phyloP scores from a whole-genome alignment of 2,329 filamentous ascomycete species.

The Clonostachys rhizophaga region DNA sequence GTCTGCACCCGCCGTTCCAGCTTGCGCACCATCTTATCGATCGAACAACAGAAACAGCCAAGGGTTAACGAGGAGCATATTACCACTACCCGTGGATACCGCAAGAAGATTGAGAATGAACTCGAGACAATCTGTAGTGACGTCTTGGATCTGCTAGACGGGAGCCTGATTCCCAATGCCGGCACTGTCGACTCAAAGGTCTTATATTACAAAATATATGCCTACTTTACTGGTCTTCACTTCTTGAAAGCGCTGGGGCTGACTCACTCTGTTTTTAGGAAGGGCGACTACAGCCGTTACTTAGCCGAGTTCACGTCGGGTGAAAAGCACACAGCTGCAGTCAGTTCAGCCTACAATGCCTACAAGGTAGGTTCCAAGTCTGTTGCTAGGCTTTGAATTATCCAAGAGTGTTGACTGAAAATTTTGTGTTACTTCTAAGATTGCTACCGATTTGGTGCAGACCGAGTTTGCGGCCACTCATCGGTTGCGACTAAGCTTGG shows the following conservation, averaged over 20 bases:
- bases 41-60: constrained; percentile 99
- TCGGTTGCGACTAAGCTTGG: constrained; percentile 95
- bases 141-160: constrained; percentile 89
- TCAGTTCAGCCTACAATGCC: constrained; percentile 84
- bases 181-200: constrained; percentile 98
- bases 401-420: not conserved
- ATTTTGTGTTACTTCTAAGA: constrained; percentile 42
- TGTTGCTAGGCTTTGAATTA: too few relatives aligned
- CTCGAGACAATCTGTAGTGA: constrained; percentile 98
- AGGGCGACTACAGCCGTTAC: constrained; percentile 96
- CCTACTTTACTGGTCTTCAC: constrained; percentile 1
- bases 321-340: constrained; percentile 86
- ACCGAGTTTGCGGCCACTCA: constrained; percentile 96
- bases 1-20: constrained; percentile 96
- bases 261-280: constrained; percentile 48
- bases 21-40: constrained; percentile 99
- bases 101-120: constrained; percentile 96
- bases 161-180: constrained; percentile 91
- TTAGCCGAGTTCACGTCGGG: constrained; percentile 89
- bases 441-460: constrained; percentile 95
- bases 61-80: constrained; percentile 97
- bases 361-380: constrained; percentile 73
- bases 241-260: not conserved
- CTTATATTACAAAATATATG: constrained; percentile 99
- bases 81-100: constrained; percentile 90